Evolutionary conservation across 768 basidiomycete genomes (phyloP).

Genomic region (Boletus speciosus): DNA sequence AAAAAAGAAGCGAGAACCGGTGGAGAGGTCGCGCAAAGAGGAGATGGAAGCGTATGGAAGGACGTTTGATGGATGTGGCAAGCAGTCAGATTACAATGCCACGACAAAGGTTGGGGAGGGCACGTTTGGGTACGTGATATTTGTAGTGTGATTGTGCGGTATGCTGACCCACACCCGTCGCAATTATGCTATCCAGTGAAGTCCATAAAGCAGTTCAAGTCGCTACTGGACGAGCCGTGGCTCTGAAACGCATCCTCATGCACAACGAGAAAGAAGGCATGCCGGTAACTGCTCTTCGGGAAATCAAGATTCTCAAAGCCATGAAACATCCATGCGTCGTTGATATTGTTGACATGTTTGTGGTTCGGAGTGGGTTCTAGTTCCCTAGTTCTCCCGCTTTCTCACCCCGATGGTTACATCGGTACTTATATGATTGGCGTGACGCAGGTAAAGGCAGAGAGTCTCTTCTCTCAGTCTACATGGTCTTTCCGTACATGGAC

Average conservation of each 20-base stretch:
- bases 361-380: conserved; percentile 61
- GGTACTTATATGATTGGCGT: conserved; percentile 1
- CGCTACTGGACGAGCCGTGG: conserved; percentile 60
- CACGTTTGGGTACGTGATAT: conserved; percentile 82
- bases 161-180: conserved; percentile 7
- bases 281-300: conserved; percentile 93
- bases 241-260: conserved; percentile 92
- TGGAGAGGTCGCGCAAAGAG: conserved; percentile 55
- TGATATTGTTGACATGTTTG: conserved; percentile 89
- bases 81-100: conserved; percentile 71
- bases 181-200: conserved; percentile 49
- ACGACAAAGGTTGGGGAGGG: conserved; percentile 93
- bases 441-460: conserved; percentile 51
- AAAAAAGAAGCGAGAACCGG: conserved; percentile 39
- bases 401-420: neutral
- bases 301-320: conserved; percentile 94
- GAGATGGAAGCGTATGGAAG: conserved; percentile 68
- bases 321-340: conserved; percentile 85
- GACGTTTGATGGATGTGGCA: conserved; percentile 65
- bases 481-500: conserved; percentile 99
- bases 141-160: neutral
- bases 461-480: conserved; percentile 78
- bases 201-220: conserved; percentile 85
- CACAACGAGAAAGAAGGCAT: conserved; percentile 97
- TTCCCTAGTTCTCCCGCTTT: neutral